Percentiles rank a stretch among this genome's conserved stretches.
These are phyloP conservation scores for Teunomyces atbi DNA, from an alignment of 805 yeast genomes.

Conservation along the genomic window DNA sequence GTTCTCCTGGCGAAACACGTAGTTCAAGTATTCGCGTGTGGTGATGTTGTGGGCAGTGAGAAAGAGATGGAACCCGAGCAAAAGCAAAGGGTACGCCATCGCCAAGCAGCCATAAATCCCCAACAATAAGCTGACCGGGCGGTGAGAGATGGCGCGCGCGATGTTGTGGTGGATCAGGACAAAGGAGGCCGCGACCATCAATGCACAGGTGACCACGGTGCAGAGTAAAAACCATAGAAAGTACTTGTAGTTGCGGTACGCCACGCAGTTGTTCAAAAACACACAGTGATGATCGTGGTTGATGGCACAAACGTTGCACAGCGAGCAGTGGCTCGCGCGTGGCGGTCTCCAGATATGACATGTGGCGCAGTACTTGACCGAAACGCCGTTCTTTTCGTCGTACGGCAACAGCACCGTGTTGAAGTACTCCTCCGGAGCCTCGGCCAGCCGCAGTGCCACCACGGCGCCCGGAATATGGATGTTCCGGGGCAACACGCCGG, in stretches of 20 bases:
- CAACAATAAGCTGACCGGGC: conserved; percentile 49
- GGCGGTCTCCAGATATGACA: conserved; percentile 71
- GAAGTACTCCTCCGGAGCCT: conserved; percentile 18
- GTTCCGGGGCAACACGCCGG: conserved; percentile 70
- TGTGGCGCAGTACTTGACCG: conserved; percentile 54
- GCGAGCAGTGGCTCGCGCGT: conserved; percentile 63
- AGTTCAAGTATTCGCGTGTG: conserved; percentile 68
- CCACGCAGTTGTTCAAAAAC: conserved; percentile 52
- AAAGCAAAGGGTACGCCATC: conserved; percentile 53
- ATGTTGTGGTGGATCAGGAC: conserved; percentile 19
- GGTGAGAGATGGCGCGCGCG: conserved; percentile 13
- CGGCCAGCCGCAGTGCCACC: neutral
- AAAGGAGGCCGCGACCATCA: conserved; percentile 17
- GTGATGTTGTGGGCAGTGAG: conserved; percentile 59
- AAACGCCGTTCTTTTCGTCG: conserved; percentile 30
- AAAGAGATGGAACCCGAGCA: conserved; percentile 53
- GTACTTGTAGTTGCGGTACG: conserved; percentile 36
- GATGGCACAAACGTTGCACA: conserved; percentile 63
- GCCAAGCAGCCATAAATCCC: conserved; percentile 47
- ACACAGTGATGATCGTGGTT: conserved; percentile 73
- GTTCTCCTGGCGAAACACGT: conserved; percentile 32
- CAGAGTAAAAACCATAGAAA: conserved; percentile 32
- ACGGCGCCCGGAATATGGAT: conserved; percentile 44
- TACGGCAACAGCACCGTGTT: conserved; percentile 22
- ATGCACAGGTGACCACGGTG: conserved; percentile 19